Evolutionary conservation across 768 basidiomycete genomes (phyloP).

Genomic region (Mycena rosella): DNA sequence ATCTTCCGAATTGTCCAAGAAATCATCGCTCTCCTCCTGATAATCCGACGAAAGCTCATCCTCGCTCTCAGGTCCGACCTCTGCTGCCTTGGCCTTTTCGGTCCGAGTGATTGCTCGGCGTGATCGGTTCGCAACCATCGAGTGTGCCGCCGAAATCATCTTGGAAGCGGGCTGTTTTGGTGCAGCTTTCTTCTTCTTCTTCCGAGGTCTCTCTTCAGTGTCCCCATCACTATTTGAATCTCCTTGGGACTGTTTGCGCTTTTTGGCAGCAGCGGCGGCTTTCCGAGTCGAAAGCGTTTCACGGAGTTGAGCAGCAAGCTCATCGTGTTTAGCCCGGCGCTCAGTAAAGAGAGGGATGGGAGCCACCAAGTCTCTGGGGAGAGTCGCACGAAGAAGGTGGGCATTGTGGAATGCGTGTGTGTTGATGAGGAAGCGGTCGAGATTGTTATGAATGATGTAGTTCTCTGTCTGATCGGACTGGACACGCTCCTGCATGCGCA

Average conservation of each 20-base stretch:
- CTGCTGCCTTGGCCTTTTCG: background rate
- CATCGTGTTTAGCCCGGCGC: background rate
- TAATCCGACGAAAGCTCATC: background rate
- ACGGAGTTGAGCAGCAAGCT: background rate
- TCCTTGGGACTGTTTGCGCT: background rate
- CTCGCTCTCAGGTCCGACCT: background rate
- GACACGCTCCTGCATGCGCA: no score
- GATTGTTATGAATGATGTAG: slow-evolving; percentile 42
- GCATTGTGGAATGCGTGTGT: no score
- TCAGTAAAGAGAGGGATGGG: background rate
- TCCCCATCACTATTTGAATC: background rate
- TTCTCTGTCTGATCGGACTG: slow-evolving; percentile 52
- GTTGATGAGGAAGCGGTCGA: slow-evolving; percentile 34
- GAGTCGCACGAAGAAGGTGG: background rate
- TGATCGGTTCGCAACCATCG: background rate
- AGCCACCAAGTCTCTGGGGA: background rate
- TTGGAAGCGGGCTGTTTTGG: no score
- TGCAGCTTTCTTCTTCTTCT: background rate
- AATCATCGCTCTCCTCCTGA: background rate
- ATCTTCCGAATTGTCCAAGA: background rate
- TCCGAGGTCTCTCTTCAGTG: background rate
- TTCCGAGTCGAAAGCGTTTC: background rate
- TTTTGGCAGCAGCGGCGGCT: background rate
- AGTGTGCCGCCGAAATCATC: background rate
- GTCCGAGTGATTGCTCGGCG: background rate